These are phyloP conservation scores for Linnemannia hyalina DNA, from an alignment of 192 early-diverging fungal genomes.

Conservation along the genomic window DNA sequence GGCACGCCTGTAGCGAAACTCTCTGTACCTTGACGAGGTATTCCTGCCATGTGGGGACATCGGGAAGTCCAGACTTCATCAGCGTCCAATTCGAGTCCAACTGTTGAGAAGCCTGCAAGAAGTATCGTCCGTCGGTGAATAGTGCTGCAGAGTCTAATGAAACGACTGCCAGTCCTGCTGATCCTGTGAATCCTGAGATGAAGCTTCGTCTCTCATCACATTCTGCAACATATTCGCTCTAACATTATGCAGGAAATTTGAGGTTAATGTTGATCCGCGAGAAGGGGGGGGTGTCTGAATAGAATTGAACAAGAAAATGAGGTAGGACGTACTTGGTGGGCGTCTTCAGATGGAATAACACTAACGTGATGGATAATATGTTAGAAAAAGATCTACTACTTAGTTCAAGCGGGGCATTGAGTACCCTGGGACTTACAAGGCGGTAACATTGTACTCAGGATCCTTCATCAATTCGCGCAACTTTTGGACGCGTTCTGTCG, in stretches of 20 bases:
- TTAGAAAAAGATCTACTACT: background rate
- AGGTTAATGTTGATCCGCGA: background rate
- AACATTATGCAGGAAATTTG: background rate
- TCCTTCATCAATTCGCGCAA: constrained; percentile 36
- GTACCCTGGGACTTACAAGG: constrained; percentile 21
- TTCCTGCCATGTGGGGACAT: constrained; percentile 90
- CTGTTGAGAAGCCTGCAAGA: constrained; percentile 93
- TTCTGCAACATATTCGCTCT: constrained; percentile 97
- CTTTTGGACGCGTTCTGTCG: constrained; percentile 26
- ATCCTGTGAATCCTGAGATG: constrained; percentile 96
- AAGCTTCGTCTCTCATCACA: constrained; percentile 90
- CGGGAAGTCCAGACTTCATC: constrained; percentile 90
- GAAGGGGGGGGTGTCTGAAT: too few species aligned
- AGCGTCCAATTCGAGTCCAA: constrained; percentile 89
- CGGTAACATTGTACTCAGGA: constrained; percentile 25
- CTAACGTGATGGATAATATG: constrained; percentile 47
- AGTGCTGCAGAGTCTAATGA: constrained; percentile 83
- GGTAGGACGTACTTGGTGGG: constrained; percentile 80
- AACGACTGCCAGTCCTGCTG: constrained; percentile 91
- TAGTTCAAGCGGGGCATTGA: too few species aligned
- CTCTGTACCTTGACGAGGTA: constrained; percentile 78
- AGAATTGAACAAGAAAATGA: too few species aligned
- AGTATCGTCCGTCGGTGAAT: constrained; percentile 98
- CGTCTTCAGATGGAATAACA: constrained; percentile 94
- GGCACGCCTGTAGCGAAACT: background rate